phyloP scores from a whole-genome alignment of 2,329 filamentous ascomycete genomes.

The Colletotrichum tabaci region DNA sequence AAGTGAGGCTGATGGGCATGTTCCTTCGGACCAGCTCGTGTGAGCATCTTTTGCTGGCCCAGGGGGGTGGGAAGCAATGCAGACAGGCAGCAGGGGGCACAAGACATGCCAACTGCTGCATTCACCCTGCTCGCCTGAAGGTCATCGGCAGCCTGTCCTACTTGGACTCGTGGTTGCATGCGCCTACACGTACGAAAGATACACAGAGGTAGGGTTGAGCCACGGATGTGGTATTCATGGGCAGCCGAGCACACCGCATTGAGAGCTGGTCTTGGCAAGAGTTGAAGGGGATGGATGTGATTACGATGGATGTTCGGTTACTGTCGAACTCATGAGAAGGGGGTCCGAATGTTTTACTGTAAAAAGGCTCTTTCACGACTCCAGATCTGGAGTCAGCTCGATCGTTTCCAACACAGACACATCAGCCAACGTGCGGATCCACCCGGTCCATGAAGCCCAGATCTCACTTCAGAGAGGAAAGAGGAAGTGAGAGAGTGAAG shows the following conservation, averaged over 20 bases:
- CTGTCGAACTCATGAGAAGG: too few relatives aligned
- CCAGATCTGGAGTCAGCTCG: too few relatives aligned
- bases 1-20: conserved; percentile 20
- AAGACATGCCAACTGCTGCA: conserved; percentile 11
- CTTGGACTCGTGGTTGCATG: conserved; percentile 13
- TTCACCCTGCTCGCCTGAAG: neutral
- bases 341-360: too few relatives aligned
- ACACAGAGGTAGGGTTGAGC: neutral
- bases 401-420: too few relatives aligned
- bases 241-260: neutral
- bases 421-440: neutral
- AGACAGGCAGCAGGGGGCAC: conserved; percentile 26
- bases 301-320: too few relatives aligned
- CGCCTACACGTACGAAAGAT: too few relatives aligned
- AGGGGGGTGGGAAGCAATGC: conserved; percentile 24
- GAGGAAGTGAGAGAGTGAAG: neutral
- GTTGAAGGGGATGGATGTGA: neutral
- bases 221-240: neutral
- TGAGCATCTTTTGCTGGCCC: neutral
- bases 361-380: too few relatives aligned
- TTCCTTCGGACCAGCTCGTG: conserved; percentile 3
- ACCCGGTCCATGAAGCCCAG: conserved; percentile 6
- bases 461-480: conserved; percentile 5
- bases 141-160: neutral
- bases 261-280: neutral